Conservation (phyloP, 768 basidiomycete genomes). For the Leccinum longicurvipes region DNA sequence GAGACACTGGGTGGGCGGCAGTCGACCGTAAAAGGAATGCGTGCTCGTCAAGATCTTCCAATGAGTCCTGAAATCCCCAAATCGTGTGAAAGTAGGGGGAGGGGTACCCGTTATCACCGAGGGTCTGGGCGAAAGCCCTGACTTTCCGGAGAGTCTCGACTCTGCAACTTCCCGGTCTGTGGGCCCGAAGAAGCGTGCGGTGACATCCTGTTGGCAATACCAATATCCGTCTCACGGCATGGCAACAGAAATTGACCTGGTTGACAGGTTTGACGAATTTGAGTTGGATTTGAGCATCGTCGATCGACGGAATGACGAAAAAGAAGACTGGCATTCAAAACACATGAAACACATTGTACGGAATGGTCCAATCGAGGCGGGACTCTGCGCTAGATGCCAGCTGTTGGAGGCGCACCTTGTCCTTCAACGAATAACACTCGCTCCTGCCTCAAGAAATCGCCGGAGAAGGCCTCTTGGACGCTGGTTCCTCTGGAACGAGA, state of each 20-base stretch:
- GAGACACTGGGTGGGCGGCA: background rate
- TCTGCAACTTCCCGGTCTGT: too few species aligned
- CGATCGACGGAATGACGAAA: too few species aligned
- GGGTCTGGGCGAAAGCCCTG: too few species aligned
- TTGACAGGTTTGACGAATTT: background rate
- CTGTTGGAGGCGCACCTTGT: background rate
- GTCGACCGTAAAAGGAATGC: too few species aligned
- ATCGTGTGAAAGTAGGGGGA: background rate
- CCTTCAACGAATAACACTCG: background rate
- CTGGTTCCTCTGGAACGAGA: constrained; percentile 4
- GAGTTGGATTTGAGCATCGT: background rate
- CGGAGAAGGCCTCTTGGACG: constrained; percentile 12
- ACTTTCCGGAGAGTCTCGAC: too few species aligned
- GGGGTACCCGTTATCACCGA: constrained; percentile 27
- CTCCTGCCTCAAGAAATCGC: constrained; percentile 3
- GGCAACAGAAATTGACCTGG: background rate
- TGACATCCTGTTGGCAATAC: too few species aligned
- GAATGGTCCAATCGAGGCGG: background rate
- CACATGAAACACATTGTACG: background rate
- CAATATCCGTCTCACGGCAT: too few species aligned
- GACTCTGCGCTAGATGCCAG: background rate
- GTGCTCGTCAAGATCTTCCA: background rate
- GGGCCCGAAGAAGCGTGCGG: too few species aligned
- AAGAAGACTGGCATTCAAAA: constrained; percentile 2
- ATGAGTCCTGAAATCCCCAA: background rate